A percentile compares a stretch with the other conserved stretches of the same genome.
Evolutionary conservation across 108 stramenopile species (phyloP).

Genomic region (Aureococcus anophagefferens): DNA sequence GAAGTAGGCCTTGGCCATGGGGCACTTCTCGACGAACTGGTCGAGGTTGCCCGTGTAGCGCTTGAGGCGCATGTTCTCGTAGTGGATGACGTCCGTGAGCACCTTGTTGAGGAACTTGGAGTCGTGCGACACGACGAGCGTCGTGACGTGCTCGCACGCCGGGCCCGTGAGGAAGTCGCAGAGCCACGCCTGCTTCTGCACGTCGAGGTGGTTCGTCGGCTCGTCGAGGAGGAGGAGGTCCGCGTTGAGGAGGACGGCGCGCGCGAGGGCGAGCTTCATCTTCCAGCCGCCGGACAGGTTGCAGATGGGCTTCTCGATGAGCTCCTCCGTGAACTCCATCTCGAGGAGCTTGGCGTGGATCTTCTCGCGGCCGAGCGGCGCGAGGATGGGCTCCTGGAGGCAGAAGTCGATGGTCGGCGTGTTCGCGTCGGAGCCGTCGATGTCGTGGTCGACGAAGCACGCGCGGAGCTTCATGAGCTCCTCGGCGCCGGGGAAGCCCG

Average conservation of each 20-base stretch:
- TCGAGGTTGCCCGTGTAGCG: too few species aligned
- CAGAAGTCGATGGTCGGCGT: too few species aligned
- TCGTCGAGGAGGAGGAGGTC: too few species aligned
- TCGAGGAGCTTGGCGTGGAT: slow-evolving; percentile 10
- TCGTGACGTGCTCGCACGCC: slow-evolving; percentile 16
- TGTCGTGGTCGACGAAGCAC: slow-evolving; percentile 50
- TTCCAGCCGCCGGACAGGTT: slow-evolving; percentile 79
- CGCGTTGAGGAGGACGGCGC: too few species aligned
- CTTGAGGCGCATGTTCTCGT: slow-evolving; percentile 82
- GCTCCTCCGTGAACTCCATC: slow-evolving; percentile 44
- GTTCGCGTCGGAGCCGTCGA: slow-evolving; percentile 75
- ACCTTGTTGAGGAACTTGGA: slow-evolving; percentile 78
- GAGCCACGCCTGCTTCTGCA: slow-evolving; percentile 85
- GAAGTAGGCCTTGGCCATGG: slow-evolving; percentile 92
- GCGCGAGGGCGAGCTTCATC: too few species aligned
- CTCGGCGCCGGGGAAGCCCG: slow-evolving; percentile 85
- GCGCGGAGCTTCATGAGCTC: slow-evolving; percentile 85
- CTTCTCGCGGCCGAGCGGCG: slow-evolving; percentile 35
- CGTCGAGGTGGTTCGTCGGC: too few species aligned
- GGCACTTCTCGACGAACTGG: slow-evolving; percentile 69
- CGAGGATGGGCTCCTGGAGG: slow-evolving; percentile 39
- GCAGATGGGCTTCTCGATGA: slow-evolving; percentile 78
- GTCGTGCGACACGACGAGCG: slow-evolving; percentile 80
- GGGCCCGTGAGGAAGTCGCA: slow-evolving; percentile 54
- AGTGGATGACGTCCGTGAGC: slow-evolving; percentile 87